Conservation (phyloP, 352 stramenopile species). For the Phytophthora tubulina region DNA sequence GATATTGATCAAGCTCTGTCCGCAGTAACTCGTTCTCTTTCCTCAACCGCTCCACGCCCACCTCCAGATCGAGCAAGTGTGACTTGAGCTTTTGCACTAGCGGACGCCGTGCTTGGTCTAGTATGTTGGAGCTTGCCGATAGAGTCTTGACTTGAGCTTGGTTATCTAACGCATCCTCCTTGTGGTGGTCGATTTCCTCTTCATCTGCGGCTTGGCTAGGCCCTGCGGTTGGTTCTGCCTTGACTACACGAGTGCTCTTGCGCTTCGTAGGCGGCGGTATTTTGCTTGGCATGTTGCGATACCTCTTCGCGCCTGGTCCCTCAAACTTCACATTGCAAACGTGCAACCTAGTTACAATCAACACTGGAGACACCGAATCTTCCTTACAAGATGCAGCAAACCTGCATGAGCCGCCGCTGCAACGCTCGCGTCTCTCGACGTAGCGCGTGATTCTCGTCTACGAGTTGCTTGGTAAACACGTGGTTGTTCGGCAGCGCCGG, state of each 20-base stretch:
- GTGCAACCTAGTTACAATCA: slow-evolving; percentile 5
- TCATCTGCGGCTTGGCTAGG: neutral
- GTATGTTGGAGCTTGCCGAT: neutral
- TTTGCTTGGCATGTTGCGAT: slow-evolving; percentile 1
- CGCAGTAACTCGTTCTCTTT: slow-evolving; percentile 70
- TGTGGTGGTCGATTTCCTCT: neutral
- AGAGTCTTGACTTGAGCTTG: neutral
- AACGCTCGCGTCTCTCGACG: slow-evolving; percentile 45
- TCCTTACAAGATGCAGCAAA: slow-evolving; percentile 16
- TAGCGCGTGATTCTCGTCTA: slow-evolving; percentile 70
- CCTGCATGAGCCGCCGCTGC: slow-evolving; percentile 55
- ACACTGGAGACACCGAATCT: neutral
- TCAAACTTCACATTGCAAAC: slow-evolving; percentile 23
- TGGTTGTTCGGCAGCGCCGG: slow-evolving; percentile 68
- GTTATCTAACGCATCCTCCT: neutral
- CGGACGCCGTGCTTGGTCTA: slow-evolving; percentile 17
- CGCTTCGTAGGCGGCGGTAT: neutral
- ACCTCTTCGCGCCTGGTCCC: slow-evolving; percentile 18
- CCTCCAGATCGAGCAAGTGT: slow-evolving; percentile 52
- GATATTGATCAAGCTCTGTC: slow-evolving; percentile 32
- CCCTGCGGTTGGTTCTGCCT: neutral
- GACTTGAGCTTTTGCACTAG: slow-evolving; percentile 53
- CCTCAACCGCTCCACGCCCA: slow-evolving; percentile 54
- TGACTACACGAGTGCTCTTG: slow-evolving; percentile 1
- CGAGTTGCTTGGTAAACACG: slow-evolving; percentile 66